Percentiles rank a stretch among this genome's conserved stretches.
phyloP scores from a whole-genome alignment of 2,329 filamentous ascomycete genomes.

The Botrytis tulipae region DNA sequence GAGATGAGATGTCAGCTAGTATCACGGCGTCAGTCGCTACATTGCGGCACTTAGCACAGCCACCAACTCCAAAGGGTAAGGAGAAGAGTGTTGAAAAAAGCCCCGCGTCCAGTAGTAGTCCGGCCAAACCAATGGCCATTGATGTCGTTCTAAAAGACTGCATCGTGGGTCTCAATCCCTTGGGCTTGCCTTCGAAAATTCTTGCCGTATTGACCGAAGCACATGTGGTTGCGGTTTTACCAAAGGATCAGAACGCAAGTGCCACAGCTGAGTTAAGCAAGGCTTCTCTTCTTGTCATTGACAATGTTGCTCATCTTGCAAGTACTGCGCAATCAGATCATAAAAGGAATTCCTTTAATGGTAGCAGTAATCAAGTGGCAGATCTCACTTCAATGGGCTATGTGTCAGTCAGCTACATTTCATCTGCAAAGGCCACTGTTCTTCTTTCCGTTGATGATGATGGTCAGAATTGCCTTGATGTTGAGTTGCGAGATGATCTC shows the following conservation, averaged over 20 bases:
- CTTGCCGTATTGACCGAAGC: constrained; percentile 77
- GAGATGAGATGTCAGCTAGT: constrained; percentile 71
- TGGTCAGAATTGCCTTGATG: constrained; percentile 66
- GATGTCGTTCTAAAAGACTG: constrained; percentile 80
- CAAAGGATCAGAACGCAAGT: constrained; percentile 62
- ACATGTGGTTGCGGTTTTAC: constrained; percentile 65
- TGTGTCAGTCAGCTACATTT: constrained; percentile 83
- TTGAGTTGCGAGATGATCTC: constrained; percentile 82
- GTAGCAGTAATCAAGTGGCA: constrained; percentile 47
- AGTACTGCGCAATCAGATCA: constrained; percentile 18
- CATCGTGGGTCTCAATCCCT: constrained; percentile 79
- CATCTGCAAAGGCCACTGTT: constrained; percentile 69
- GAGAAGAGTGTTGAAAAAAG: constrained; percentile 17
- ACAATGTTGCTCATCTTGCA: constrained; percentile 59
- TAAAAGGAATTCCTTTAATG: constrained; percentile 37
- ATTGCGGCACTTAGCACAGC: constrained; percentile 63
- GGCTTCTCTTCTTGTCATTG: constrained; percentile 78
- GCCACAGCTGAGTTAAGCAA: constrained; percentile 71
- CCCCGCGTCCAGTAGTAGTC: constrained; percentile 22
- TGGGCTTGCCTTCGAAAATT: constrained; percentile 71
- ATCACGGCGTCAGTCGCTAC: constrained; percentile 79
- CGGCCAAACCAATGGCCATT: constrained; percentile 60
- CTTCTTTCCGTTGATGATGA: constrained; percentile 55
- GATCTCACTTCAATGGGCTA: constrained; percentile 67
- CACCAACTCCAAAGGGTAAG: constrained; percentile 36